Conservation (phyloP, 2,329 filamentous ascomycete species). For the Monilinia aucupariae region DNA sequence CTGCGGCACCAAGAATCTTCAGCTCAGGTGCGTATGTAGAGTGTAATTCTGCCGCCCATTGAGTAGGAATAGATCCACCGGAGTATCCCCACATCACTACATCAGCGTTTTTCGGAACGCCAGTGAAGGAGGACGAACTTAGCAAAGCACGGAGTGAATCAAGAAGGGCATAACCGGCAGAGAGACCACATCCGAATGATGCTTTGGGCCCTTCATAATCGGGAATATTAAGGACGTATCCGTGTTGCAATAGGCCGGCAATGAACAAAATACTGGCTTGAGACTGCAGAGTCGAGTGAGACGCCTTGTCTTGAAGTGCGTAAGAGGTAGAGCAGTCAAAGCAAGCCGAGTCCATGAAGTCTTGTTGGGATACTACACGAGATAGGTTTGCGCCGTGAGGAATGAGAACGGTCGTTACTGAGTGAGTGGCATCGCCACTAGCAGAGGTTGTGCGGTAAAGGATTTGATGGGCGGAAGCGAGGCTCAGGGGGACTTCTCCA, state of each 20-base stretch:
- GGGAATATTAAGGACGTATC: slow-evolving; percentile 21
- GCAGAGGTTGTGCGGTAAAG: slow-evolving; percentile 40
- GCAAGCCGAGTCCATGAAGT: slow-evolving; percentile 38
- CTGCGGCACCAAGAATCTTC: slow-evolving; percentile 42
- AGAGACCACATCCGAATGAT: slow-evolving; percentile 16
- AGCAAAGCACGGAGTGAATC: slow-evolving; percentile 25
- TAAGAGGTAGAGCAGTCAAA: slow-evolving; percentile 40
- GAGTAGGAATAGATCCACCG: slow-evolving; percentile 48
- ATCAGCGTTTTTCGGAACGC: neutral
- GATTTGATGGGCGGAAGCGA: slow-evolving; percentile 34
- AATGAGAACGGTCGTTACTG: slow-evolving; percentile 39
- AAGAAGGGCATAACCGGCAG: slow-evolving; percentile 21
- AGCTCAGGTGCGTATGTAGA: slow-evolving; percentile 49
- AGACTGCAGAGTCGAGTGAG: slow-evolving; percentile 33
- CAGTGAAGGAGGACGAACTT: neutral
- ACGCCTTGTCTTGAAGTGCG: slow-evolving; percentile 9
- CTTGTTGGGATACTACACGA: slow-evolving; percentile 41
- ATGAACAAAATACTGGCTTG: slow-evolving; percentile 20
- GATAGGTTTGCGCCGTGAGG: slow-evolving; percentile 23
- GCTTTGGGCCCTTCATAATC: slow-evolving; percentile 25
- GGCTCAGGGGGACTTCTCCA: slow-evolving; percentile 23
- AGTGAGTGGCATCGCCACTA: slow-evolving; percentile 35
- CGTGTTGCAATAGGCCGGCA: slow-evolving; percentile 8
- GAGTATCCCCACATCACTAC: slow-evolving; percentile 49
- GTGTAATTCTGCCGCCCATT: slow-evolving; percentile 49